These are phyloP conservation scores for Peronosclerospora sorghi DNA, from an alignment of 352 stramenopile genomes.

Conservation along the genomic window DNA sequence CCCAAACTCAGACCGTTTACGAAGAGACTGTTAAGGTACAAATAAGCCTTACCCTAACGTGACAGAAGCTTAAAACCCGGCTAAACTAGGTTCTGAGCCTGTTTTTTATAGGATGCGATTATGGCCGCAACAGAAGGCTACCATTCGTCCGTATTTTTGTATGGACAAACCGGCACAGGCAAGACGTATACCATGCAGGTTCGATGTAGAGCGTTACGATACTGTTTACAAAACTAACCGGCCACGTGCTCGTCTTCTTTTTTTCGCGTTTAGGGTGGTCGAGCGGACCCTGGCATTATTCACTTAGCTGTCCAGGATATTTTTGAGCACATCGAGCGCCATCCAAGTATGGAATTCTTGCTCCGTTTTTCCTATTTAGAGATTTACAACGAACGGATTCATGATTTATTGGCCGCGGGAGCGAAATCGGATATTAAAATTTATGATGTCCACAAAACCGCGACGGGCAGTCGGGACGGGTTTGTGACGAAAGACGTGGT, in stretches of 20 bases:
- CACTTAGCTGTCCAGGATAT: constrained; percentile 79
- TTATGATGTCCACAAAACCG: constrained; percentile 43
- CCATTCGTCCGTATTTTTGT: constrained; percentile 85
- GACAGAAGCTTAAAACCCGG: too few species aligned
- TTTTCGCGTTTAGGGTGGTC: constrained; percentile 12
- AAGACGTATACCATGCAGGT: constrained; percentile 82
- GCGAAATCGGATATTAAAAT: constrained; percentile 65
- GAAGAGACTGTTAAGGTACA: constrained; percentile 61
- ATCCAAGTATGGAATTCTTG: constrained; percentile 50
- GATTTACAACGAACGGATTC: constrained; percentile 97
- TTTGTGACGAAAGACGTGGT: constrained; percentile 71
- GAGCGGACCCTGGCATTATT: constrained; percentile 69
- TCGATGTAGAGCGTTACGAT: neutral
- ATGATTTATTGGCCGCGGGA: constrained; percentile 86
- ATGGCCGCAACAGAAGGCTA: constrained; percentile 63
- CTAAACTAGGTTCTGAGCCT: too few species aligned
- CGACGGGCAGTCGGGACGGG: constrained; percentile 9
- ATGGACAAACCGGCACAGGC: constrained; percentile 85
- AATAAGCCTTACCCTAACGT: too few species aligned
- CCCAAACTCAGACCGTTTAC: constrained; percentile 71
- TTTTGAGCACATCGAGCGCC: constrained; percentile 68
- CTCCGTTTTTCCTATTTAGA: constrained; percentile 92
- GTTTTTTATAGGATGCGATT: constrained; percentile 39
- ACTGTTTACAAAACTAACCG: too few species aligned
- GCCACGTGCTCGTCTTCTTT: neutral